Evolutionary conservation across 2,329 filamentous ascomycete genomes (phyloP).

Genomic region (Microcera coccophila): DNA sequence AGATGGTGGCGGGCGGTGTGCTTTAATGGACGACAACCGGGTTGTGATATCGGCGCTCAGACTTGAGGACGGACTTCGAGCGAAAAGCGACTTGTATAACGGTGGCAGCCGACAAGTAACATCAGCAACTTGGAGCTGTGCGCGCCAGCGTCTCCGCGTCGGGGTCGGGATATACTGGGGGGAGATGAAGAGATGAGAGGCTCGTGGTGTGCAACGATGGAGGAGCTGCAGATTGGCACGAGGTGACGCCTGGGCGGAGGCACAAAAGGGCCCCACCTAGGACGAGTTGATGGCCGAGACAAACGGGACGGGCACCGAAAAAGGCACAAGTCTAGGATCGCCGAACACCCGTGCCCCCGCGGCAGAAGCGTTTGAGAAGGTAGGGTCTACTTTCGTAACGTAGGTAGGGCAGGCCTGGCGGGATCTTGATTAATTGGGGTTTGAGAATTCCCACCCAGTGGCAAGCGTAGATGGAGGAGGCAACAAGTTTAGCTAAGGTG

Average conservation of each 20-base stretch:
- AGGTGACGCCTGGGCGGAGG: constrained; percentile 30
- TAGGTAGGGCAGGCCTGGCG: background rate
- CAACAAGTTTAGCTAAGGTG: background rate
- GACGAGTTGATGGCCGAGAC: constrained; percentile 32
- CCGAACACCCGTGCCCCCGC: no score
- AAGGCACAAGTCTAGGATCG: constrained; percentile 3
- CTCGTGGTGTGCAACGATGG: constrained; percentile 30
- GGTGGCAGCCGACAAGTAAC: constrained; percentile 26
- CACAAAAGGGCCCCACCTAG: constrained; percentile 31
- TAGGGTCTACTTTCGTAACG: background rate
- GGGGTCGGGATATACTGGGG: constrained; percentile 15
- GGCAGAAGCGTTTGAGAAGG: background rate
- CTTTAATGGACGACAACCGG: constrained; percentile 21
- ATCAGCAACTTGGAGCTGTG: constrained; percentile 25
- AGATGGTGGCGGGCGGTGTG: constrained; percentile 25
- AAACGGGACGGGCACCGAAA: constrained; percentile 21
- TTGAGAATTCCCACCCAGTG: background rate
- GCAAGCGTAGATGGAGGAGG: background rate
- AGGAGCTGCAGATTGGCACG: constrained; percentile 31
- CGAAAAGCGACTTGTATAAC: constrained; percentile 28
- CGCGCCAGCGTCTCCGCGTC: constrained; percentile 27
- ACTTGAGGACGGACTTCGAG: constrained; percentile 23
- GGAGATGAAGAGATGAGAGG: constrained; percentile 27
- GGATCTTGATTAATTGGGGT: background rate
- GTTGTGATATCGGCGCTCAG: constrained; percentile 25